These are phyloP conservation scores for Eudorina sp. DNA, from an alignment of 139 green algal species.

Conservation along the genomic window DNA sequence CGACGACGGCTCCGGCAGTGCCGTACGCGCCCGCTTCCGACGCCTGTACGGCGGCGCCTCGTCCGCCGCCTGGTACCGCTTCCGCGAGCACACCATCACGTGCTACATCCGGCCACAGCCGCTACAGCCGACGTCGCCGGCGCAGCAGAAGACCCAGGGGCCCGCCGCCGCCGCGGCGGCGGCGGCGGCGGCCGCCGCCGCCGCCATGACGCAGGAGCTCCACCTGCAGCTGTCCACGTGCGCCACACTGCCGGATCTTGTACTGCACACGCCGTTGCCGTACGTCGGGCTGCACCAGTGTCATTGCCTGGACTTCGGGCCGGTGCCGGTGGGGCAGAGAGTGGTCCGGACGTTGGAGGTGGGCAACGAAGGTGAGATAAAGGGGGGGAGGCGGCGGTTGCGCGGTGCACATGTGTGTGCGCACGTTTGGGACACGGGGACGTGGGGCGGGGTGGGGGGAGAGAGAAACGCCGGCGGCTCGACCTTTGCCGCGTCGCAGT, in stretches of 20 bases:
- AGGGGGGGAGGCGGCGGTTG: not conserved
- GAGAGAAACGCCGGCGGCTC: too few species aligned
- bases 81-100: conserved; percentile 45
- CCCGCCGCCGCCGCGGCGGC: not conserved
- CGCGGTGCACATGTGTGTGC: not conserved
- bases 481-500: too few species aligned
- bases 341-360: conserved; percentile 59
- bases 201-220: conserved; percentile 48
- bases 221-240: conserved; percentile 66
- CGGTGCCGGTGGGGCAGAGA: conserved; percentile 72
- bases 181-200: not conserved
- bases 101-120: conserved; percentile 63
- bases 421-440: not conserved
- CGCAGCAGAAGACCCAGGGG: not conserved
- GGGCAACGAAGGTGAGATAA: conserved; percentile 60
- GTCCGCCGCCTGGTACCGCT: conserved; percentile 54
- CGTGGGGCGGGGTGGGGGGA: not conserved
- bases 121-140: not conserved
- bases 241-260: conserved; percentile 67
- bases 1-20: not conserved
- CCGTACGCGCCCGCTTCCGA: not conserved
- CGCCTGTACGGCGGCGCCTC: not conserved
- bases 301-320: conserved; percentile 69
- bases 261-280: conserved; percentile 48
- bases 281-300: conserved; percentile 46